A percentile compares a stretch with the other conserved stretches of the same genome.
These are phyloP conservation scores for Gnomoniopsis smithogilvyi DNA, from an alignment of 2,329 filamentous ascomycete species.

Conservation along the genomic window DNA sequence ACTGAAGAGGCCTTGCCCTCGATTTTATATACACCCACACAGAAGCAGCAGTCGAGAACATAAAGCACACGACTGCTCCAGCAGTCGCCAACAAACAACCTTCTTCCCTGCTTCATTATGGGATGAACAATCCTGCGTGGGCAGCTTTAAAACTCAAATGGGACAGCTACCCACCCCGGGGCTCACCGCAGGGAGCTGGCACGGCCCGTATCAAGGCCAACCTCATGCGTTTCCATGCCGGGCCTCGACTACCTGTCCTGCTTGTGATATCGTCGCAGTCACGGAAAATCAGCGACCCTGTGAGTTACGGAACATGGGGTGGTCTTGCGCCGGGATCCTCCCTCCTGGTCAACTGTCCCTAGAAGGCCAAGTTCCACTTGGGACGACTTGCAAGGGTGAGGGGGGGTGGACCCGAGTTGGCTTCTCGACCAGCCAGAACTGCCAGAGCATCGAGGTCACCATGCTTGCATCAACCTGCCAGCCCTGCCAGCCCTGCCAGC, in stretches of 20 bases:
- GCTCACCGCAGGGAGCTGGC: not conserved
- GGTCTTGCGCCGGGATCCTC: not conserved
- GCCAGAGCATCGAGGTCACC: too few species aligned
- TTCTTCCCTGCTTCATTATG: not conserved
- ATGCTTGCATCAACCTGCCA: not conserved
- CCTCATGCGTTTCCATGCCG: not conserved
- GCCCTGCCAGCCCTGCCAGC: not conserved
- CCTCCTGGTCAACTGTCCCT: not conserved
- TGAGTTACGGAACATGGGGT: not conserved
- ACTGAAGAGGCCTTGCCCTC: slow-evolving; percentile 1
- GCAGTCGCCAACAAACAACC: not conserved
- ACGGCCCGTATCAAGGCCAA: not conserved
- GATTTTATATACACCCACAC: slow-evolving; percentile 7
- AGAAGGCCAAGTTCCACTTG: not conserved
- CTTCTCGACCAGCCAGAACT: not conserved
- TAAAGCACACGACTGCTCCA: not conserved
- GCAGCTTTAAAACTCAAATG: slow-evolving; percentile 2
- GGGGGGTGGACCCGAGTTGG: not conserved
- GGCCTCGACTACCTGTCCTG: not conserved
- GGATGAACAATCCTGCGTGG: not conserved
- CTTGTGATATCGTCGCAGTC: not conserved
- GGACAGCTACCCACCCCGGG: not conserved
- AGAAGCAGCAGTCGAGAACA: not conserved
- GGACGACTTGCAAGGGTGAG: not conserved
- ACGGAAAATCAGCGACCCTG: not conserved